phyloP scores from a whole-genome alignment of 2,329 filamentous ascomycete genomes.

The Trichoderma hamatum region DNA sequence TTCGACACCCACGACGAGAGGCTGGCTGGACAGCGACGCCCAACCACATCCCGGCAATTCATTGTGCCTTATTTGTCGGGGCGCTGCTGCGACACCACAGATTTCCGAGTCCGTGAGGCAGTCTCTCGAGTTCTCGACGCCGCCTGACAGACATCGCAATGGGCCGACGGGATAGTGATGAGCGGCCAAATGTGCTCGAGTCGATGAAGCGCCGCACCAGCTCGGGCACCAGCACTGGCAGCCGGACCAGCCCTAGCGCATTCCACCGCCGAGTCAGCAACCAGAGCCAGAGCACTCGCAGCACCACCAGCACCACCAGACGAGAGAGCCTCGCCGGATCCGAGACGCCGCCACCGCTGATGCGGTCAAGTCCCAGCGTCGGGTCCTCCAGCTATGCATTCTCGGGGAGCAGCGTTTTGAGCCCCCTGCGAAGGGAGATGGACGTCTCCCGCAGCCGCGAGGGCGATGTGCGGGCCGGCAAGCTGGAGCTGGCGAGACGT shows the following conservation, averaged over 20 bases:
- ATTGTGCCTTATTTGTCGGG: not conserved
- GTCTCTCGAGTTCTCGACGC: not conserved
- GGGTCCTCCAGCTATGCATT: slow-evolving; percentile 39
- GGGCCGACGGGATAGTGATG: slow-evolving; percentile 23
- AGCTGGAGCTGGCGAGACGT: slow-evolving; percentile 50
- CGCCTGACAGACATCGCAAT: slow-evolving; percentile 7
- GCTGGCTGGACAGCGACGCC: slow-evolving; percentile 18
- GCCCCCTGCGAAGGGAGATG: slow-evolving; percentile 39
- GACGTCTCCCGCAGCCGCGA: slow-evolving; percentile 30
- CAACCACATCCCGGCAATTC: not conserved
- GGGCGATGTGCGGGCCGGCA: slow-evolving; percentile 37
- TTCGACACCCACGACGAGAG: not conserved
- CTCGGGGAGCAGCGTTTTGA: slow-evolving; percentile 37
- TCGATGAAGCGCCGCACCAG: slow-evolving; percentile 28
- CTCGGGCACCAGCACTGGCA: slow-evolving; percentile 23
- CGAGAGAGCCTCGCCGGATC: slow-evolving; percentile 25
- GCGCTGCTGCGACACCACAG: slow-evolving; percentile 9
- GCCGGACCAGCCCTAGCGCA: slow-evolving; percentile 25
- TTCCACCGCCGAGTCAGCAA: slow-evolving; percentile 27
- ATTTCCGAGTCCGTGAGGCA: slow-evolving; percentile 16
- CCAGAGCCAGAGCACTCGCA: slow-evolving; percentile 29
- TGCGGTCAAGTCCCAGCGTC: slow-evolving; percentile 40
- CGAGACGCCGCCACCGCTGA: slow-evolving; percentile 33
- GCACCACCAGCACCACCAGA: slow-evolving; percentile 26
- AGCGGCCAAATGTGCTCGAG: slow-evolving; percentile 23